These are phyloP conservation scores for Otatea glauca DNA, from an alignment of 176 grass and related monocot species.

Conservation along the genomic window DNA sequence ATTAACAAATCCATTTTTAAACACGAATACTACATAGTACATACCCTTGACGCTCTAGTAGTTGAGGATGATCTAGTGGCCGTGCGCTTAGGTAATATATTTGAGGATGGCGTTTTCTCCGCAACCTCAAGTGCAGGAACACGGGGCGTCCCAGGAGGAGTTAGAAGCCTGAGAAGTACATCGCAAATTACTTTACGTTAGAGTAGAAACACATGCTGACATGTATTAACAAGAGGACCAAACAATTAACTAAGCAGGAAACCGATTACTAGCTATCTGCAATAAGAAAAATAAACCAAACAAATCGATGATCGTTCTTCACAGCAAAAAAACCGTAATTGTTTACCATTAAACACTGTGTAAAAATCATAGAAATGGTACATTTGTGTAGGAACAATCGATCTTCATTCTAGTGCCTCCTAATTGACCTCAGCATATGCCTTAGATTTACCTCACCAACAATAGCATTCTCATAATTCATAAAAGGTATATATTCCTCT, in stretches of 20 bases:
- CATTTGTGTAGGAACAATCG: background rate
- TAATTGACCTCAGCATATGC: background rate
- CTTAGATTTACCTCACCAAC: slow-evolving; percentile 13
- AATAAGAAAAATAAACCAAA: slow-evolving; percentile 12
- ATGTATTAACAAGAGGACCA: slow-evolving; percentile 31
- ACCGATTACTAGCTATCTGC: background rate
- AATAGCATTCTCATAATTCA: background rate
- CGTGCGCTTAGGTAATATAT: slow-evolving; percentile 63
- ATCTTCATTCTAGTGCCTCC: slow-evolving; percentile 15
- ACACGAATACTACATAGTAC: slow-evolving; percentile 17
- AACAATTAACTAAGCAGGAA: background rate
- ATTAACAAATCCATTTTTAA: background rate
- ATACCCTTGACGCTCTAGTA: slow-evolving; percentile 85
- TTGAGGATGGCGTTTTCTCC: slow-evolving; percentile 61
- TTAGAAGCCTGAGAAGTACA: slow-evolving; percentile 77
- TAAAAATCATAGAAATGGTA: background rate
- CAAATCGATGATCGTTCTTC: background rate
- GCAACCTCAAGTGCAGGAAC: slow-evolving; percentile 59
- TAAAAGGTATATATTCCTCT: background rate
- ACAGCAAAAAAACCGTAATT: background rate
- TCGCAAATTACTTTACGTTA: background rate
- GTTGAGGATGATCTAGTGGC: slow-evolving; percentile 73
- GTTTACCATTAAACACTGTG: background rate
- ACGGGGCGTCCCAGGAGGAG: slow-evolving; percentile 86
- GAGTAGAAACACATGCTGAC: background rate